A percentile compares a stretch with the other conserved stretches of the same genome.
Evolutionary conservation across 2,329 filamentous ascomycete species (phyloP).

Genomic region (Boeremia lycopersici): DNA sequence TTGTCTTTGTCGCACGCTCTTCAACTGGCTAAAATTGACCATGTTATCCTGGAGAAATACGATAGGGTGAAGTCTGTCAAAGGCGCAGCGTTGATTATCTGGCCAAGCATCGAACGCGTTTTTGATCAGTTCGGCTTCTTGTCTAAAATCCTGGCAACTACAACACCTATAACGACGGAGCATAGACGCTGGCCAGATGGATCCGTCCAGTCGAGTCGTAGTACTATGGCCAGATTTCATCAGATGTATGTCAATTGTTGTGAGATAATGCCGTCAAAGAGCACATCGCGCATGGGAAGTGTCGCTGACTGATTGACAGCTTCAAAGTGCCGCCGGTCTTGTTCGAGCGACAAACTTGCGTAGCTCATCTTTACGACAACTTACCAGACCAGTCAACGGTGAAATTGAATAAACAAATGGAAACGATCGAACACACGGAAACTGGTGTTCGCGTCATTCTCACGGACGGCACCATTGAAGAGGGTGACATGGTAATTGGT

Average conservation of each 20-base stretch:
- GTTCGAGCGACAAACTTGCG: slow-evolving; percentile 24
- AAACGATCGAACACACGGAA: slow-evolving; percentile 21
- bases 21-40: slow-evolving; percentile 29
- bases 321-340: slow-evolving; percentile 18
- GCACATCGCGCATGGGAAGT: not conserved
- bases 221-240: not conserved
- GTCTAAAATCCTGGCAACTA: slow-evolving; percentile 12
- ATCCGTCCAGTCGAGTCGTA: not conserved
- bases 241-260: not conserved
- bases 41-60: slow-evolving; percentile 33
- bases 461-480: slow-evolving; percentile 21
- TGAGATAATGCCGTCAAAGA: not conserved
- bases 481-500: slow-evolving; percentile 32
- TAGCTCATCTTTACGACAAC: slow-evolving; percentile 27
- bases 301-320: not conserved
- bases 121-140: slow-evolving; percentile 34
- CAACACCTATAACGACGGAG: slow-evolving; percentile 14
- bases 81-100: slow-evolving; percentile 31
- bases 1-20: slow-evolving; percentile 28
- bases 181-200: slow-evolving; percentile 24
- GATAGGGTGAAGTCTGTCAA: slow-evolving; percentile 23
- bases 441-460: slow-evolving; percentile 22
- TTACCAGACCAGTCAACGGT: slow-evolving; percentile 28
- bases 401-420: slow-evolving; percentile 17
- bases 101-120: slow-evolving; percentile 25